Base-by-base conservation (phyloP, 1,284 basidiomycete species). In the Lentinula novae-zelandiae region DNA sequence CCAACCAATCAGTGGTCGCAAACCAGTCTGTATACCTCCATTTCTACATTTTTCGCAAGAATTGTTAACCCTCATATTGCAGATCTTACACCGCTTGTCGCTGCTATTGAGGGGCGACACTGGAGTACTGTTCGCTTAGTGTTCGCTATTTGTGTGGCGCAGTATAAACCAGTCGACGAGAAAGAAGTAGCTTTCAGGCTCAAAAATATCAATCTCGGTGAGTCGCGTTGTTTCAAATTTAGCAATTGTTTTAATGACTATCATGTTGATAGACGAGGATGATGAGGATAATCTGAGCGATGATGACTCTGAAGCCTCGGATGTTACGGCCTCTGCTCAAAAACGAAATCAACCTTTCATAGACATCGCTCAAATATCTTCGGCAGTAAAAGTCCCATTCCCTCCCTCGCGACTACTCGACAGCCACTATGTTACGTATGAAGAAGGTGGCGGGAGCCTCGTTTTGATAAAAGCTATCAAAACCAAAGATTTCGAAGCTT, bases 121-220 rank as follows among this genome's bases (percentile, higher is more conserved):
- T 86, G 84, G 83, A 73, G 76, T 3, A 83, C 83, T 1, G 83
- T 81, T 1, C 77, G 76, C 17, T 70, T 85, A 7, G 74, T 86
- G 9, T 67, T 85, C 39, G 78, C 80, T 0, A 83, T 85, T 61
- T 77, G 81, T 7, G 69, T 70, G 6, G 78, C 83, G 5, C 84
- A 86, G 67, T 82, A 83, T 63, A 71, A 77, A 20, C 73, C 76
- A 2, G 52, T 10, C 10, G 66, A 73, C 0, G 73, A 77, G 5
- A 68, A 73, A 2, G 69, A 74, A 6, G 63, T 52, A 54, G 71
- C 71, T 36, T 79, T 80, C 64, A 70, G 67, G 9, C 65, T 68
- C 1, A 68, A 66, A 33, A 66, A 72, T 33, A 66, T 79, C 33
- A 66, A 69, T 27, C 64, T 79, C 17, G 77, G 79, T 79, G 62